Conservation (phyloP, 495 filamentous ascomycete species). For the Articulospora tetracladia region DNA sequence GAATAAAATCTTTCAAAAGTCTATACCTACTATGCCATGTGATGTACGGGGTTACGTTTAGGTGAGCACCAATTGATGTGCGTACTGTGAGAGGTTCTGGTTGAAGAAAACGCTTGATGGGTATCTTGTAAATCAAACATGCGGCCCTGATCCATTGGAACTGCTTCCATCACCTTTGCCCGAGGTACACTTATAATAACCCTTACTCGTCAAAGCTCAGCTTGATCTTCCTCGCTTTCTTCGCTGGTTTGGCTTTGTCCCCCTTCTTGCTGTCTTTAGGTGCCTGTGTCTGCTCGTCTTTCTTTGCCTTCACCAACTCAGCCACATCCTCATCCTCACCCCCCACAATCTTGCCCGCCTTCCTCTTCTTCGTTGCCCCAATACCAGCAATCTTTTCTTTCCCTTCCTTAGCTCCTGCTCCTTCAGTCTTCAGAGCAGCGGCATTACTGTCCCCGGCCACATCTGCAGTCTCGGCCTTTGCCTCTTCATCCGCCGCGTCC, state of each 20-base stretch:
- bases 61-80: too few relatives aligned
- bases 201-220: slow-evolving; percentile 47
- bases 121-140: neutral
- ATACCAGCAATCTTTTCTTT: slow-evolving; percentile 34
- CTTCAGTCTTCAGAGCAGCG: slow-evolving; percentile 4
- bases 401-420: slow-evolving; percentile 14
- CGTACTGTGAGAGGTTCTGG: neutral
- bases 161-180: too few relatives aligned
- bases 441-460: slow-evolving; percentile 12
- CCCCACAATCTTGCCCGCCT: slow-evolving; percentile 43
- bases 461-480: slow-evolving; percentile 8
- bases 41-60: too few relatives aligned
- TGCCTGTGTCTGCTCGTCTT: neutral
- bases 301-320: slow-evolving; percentile 16
- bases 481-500: slow-evolving; percentile 7
- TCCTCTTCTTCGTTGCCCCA: slow-evolving; percentile 43
- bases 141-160: neutral
- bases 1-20: too few relatives aligned
- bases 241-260: slow-evolving; percentile 29
- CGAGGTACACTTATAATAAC: too few relatives aligned
- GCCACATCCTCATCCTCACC: slow-evolving; percentile 20
- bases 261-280: slow-evolving; percentile 19
- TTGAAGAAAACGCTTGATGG: neutral
- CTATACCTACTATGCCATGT: too few relatives aligned
- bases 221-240: slow-evolving; percentile 53